phyloP scores from a whole-genome alignment of 2,329 filamentous ascomycete species.

The Dothidotthia symphoricarpi region DNA sequence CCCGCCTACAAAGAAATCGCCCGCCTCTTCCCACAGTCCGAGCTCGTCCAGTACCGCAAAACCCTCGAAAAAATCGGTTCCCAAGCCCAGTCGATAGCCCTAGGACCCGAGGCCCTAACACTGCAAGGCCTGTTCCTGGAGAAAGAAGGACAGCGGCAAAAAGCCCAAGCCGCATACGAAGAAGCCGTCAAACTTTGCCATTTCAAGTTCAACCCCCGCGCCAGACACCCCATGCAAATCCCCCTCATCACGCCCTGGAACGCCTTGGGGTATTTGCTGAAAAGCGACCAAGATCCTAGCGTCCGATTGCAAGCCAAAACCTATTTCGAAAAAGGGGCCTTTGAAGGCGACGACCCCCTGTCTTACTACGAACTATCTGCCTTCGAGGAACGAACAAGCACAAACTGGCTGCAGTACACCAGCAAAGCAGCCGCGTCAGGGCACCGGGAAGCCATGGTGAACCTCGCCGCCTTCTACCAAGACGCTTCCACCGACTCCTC shows the following conservation, averaged over 20 bases:
- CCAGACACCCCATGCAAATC: conserved; percentile 24
- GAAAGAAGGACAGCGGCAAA: conserved; percentile 18
- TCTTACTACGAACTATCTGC: conserved; percentile 42
- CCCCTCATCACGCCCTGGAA: conserved; percentile 35
- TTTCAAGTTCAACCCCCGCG: conserved; percentile 12
- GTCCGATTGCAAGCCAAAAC: conserved; percentile 22
- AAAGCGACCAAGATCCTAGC: conserved; percentile 13
- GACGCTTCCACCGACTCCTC: conserved; percentile 27
- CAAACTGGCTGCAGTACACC: conserved; percentile 45
- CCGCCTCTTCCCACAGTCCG: conserved; percentile 16
- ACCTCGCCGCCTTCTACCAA: conserved; percentile 44
- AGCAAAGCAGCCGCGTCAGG: conserved; percentile 48
- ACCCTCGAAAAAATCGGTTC: conserved; percentile 21
- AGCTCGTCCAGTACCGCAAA: conserved; percentile 19
- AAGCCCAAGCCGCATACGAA: conserved; percentile 24
- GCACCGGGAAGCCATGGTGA: conserved; percentile 39
- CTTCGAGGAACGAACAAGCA: conserved; percentile 25
- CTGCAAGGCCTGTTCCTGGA: conserved; percentile 34
- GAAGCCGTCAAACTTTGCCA: conserved; percentile 19
- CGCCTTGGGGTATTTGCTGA: conserved; percentile 27
- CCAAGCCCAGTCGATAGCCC: conserved; percentile 11
- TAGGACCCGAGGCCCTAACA: conserved; percentile 27
- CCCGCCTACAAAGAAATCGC: conserved; percentile 15
- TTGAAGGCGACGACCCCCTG: conserved; percentile 46
- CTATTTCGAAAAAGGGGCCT: conserved; percentile 39